A percentile compares a stretch with the other conserved stretches of the same genome.
Conservation (phyloP, 2,329 filamentous ascomycete species). For the Trichothecium sympodiale region DNA sequence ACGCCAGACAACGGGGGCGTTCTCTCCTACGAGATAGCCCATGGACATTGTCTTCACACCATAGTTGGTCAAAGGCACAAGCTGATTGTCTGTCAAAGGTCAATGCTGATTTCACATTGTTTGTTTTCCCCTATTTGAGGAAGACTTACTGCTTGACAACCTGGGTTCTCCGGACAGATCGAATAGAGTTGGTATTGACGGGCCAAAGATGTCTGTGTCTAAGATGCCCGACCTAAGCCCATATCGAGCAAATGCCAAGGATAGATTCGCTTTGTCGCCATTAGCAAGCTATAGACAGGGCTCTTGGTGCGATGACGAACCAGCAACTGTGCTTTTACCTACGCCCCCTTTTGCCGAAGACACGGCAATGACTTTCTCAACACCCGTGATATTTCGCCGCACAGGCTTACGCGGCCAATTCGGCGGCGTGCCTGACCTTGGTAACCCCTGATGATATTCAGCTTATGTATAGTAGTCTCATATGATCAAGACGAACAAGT, state of each 20-base stretch:
- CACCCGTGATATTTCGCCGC: slow-evolving; percentile 68
- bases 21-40: slow-evolving; percentile 77
- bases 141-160: slow-evolving; percentile 54
- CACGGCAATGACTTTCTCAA: slow-evolving; percentile 89
- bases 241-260: slow-evolving; percentile 71
- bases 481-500: slow-evolving; percentile 41
- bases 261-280: slow-evolving; percentile 54
- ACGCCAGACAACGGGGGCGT: slow-evolving; percentile 83
- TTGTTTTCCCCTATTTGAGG: background rate
- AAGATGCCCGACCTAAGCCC: slow-evolving; percentile 79
- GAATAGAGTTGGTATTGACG: slow-evolving; percentile 83
- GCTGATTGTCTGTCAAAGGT: slow-evolving; percentile 51
- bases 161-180: slow-evolving; percentile 70
- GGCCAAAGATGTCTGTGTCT: slow-evolving; percentile 94
- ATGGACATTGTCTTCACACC: slow-evolving; percentile 98
- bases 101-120: background rate
- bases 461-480: slow-evolving; percentile 1
- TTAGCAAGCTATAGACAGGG: no score
- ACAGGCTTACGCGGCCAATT: slow-evolving; percentile 65
- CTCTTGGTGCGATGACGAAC: slow-evolving; percentile 27
- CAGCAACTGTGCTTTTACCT: slow-evolving; percentile 87
- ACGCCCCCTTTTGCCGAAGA: slow-evolving; percentile 98
- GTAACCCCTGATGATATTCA: slow-evolving; percentile 55
- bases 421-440: slow-evolving; percentile 53
- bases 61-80: slow-evolving; percentile 85